Evolutionary conservation across 2,329 filamentous ascomycete genomes (phyloP), one percentile per base, ranked within the genome.

Genomic region (Aphanocladium album): DNA sequence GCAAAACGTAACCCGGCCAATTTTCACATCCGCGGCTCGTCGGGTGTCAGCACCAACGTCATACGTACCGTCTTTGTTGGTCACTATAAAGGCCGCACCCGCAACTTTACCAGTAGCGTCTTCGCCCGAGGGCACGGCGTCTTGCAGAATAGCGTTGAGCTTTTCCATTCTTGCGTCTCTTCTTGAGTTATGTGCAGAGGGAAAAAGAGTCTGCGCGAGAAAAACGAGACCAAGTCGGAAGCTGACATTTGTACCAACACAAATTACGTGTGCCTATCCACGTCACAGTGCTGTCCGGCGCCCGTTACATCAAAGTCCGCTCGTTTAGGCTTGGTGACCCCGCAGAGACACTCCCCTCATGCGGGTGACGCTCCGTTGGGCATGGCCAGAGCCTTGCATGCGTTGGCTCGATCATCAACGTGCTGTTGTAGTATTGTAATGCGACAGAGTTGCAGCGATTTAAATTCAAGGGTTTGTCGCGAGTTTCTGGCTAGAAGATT

Each of bases 61-160:
- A 11, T 1, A 62, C 63, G 30, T 47, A 71, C 74, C 72, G 56
- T 75, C 57, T 56, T 68, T 66, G 61, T 72, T 64, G 5, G 71
- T 67, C 7, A 75, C 71, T 9, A 72, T 62, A 55, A 76, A 76
- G 3, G 74, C 69, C 1, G 72, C 74, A 27, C 75, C 75, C 3
- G 74, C 70, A 17, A 76, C 61, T 64, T 72, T 75, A 43, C 71
- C 65, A 2, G 62, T 66, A 6, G 70, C 70, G 27, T 75, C 68
- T 2, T 68, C 62, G 8, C 63, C 69, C 17, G 65, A 46, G 37
- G 70, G 67, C 19, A 71, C 68, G 59, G 73, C 66, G 14, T 67
- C 64, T 23, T 65, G 53, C 7, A 76, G 65, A 25, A 76, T 72
- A 7, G 65, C 62, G 50, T 66, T 61, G 30, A 74, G 60, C 23